These are phyloP conservation scores for Paradendryphiella salina DNA, from an alignment of 2,329 filamentous ascomycete species.

Conservation along the genomic window DNA sequence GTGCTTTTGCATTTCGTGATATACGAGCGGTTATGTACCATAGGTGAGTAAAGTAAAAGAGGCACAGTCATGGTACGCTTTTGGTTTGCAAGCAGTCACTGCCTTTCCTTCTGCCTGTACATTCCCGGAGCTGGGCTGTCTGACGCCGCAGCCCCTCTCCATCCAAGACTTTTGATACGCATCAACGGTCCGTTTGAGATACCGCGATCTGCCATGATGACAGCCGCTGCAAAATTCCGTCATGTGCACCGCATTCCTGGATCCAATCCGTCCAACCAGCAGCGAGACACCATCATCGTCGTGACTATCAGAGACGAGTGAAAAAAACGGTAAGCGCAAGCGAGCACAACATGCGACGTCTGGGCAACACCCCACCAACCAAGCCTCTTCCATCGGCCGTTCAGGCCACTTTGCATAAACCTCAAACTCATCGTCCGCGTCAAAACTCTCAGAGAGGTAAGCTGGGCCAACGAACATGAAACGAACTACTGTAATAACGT, in stretches of 20 bases:
- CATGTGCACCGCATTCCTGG: background rate
- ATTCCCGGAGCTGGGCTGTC: background rate
- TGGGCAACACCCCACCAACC: background rate
- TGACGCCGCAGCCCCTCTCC: background rate
- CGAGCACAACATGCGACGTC: slow-evolving; percentile 1
- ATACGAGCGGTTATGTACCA: too few species aligned
- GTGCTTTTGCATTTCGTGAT: background rate
- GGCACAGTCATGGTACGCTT: too few species aligned
- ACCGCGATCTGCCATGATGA: slow-evolving; percentile 17
- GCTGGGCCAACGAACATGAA: slow-evolving; percentile 11
- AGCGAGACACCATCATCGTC: background rate
- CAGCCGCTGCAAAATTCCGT: slow-evolving; percentile 9
- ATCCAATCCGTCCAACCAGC: background rate
- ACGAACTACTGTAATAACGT: slow-evolving; percentile 12
- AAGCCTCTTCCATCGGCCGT: slow-evolving; percentile 1
- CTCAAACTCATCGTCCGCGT: slow-evolving; percentile 16
- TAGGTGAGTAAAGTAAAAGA: too few species aligned
- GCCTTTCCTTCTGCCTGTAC: background rate
- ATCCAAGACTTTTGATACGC: background rate
- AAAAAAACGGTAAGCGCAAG: slow-evolving; percentile 10
- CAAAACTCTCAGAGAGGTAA: background rate
- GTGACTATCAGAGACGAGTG: background rate
- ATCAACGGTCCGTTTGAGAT: slow-evolving; percentile 1
- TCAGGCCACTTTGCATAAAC: slow-evolving; percentile 10
- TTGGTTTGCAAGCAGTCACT: background rate